Conservation (phyloP, 2,329 filamentous ascomycete genomes). For the Lasiodiplodia gonubiensis region DNA sequence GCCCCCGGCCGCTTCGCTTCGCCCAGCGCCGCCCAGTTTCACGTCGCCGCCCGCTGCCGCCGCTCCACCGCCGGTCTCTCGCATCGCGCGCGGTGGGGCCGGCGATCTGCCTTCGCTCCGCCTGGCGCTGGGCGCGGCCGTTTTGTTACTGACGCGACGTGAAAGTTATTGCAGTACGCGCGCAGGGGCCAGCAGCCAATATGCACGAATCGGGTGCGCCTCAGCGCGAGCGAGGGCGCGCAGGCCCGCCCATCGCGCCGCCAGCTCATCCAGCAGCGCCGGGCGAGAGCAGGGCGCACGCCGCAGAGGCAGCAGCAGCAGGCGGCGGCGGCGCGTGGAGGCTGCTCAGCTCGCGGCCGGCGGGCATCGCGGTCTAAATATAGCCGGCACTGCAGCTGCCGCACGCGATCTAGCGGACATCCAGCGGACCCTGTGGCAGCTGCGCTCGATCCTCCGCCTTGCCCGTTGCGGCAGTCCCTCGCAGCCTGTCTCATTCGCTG, state of each 20-base stretch:
- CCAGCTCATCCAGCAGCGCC: constrained; percentile 27
- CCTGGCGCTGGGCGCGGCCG: constrained; percentile 21
- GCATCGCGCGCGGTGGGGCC: constrained; percentile 25
- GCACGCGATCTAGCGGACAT: constrained; percentile 26
- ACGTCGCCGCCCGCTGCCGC: constrained; percentile 23
- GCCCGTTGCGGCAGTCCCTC: constrained; percentile 22
- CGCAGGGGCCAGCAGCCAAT: constrained; percentile 26
- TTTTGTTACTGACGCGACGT: constrained; percentile 27
- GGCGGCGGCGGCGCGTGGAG: constrained; percentile 8
- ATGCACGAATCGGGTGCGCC: constrained; percentile 26
- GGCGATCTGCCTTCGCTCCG: constrained; percentile 25
- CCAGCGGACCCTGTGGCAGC: constrained; percentile 25
- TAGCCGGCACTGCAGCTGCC: constrained; percentile 26
- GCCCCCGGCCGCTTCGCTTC: constrained; percentile 23
- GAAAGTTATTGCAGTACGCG: constrained; percentile 27
- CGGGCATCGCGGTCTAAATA: constrained; percentile 13
- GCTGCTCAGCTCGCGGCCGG: constrained; percentile 12
- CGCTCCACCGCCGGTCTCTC: constrained; percentile 24
- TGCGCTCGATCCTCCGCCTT: constrained; percentile 25
- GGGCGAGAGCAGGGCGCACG: neutral
- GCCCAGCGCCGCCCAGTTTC: constrained; percentile 24
- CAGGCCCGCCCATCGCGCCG: constrained; percentile 18
- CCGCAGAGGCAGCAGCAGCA: constrained; percentile 15
- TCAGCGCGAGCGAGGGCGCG: constrained; percentile 16
- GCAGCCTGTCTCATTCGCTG: constrained; percentile 24